Conservation (phyloP, 192 early-diverging fungal genomes). For the Hyaloraphidium curvatum region DNA sequence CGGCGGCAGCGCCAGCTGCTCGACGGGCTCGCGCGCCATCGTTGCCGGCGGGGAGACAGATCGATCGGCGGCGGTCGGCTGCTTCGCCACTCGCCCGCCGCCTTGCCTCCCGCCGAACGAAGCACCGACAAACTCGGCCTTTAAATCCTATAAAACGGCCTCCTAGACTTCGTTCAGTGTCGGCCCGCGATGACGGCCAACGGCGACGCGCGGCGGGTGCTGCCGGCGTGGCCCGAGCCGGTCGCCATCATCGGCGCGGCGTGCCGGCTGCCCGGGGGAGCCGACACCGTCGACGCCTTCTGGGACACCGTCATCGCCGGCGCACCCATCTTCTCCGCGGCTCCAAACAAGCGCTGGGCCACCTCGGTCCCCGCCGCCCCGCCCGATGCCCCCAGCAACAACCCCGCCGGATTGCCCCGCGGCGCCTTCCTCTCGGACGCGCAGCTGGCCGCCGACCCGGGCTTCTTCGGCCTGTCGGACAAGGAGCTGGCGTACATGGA, state of each 20-base stretch:
- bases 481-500: not conserved
- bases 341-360: constrained; percentile 2
- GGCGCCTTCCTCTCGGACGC: not conserved
- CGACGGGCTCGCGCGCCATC: not conserved
- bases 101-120: too few species aligned
- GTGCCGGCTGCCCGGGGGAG: not conserved
- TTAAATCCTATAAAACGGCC: too few species aligned
- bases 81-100: too few species aligned
- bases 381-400: not conserved
- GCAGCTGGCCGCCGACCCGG: not conserved
- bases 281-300: not conserved
- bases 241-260: not conserved
- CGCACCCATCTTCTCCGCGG: not conserved
- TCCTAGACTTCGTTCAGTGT: too few species aligned
- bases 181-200: too few species aligned
- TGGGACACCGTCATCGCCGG: not conserved
- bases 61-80: too few species aligned
- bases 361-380: not conserved
- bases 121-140: too few species aligned
- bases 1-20: not conserved
- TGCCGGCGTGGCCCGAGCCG: not conserved
- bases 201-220: not conserved
- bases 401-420: not conserved
- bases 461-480: not conserved
- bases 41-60: not conserved